These are phyloP conservation scores for Exophiala viscosa DNA, from an alignment of 2,329 filamentous ascomycete genomes.

Conservation along the genomic window DNA sequence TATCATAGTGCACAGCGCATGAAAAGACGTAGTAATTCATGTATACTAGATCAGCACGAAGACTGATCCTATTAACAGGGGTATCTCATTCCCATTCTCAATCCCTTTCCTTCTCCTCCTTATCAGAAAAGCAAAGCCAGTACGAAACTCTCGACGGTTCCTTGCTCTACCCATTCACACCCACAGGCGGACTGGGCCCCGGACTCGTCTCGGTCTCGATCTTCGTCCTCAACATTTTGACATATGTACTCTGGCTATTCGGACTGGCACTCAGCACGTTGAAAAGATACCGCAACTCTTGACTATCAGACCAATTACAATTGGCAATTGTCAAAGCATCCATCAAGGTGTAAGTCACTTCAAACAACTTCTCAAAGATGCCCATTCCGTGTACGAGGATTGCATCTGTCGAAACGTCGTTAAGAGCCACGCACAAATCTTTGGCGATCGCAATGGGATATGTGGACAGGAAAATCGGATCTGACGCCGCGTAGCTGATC, in stretches of 20 bases:
- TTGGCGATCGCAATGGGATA: conserved; percentile 61
- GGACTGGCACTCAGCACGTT: conserved; percentile 25
- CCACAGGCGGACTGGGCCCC: conserved; percentile 10
- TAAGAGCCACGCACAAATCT: conserved; percentile 44
- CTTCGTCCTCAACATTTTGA: conserved; percentile 28
- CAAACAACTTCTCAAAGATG: conserved; percentile 28
- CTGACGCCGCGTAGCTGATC: conserved; percentile 56
- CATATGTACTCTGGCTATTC: conserved; percentile 28
- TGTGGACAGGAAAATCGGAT: conserved; percentile 60
- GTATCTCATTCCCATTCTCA: no score
- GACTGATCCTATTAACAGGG: no score
- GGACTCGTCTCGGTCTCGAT: conserved; percentile 24
- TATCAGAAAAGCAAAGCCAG: no score
- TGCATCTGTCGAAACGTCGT: conserved; percentile 18
- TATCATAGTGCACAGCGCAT: no score
- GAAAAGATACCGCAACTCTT: conserved; percentile 26
- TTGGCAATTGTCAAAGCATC: conserved; percentile 29
- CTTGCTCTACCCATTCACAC: neutral
- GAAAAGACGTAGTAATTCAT: no score
- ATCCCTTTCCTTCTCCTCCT: no score
- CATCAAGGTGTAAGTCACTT: conserved; percentile 28
- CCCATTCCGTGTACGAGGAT: conserved; percentile 28
- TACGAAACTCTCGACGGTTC: no score
- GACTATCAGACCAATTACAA: conserved; percentile 22
- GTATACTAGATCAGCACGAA: no score